Conservation (phyloP, 129 eudicot species). For the Chrysanthemum lavandulifolium region DNA sequence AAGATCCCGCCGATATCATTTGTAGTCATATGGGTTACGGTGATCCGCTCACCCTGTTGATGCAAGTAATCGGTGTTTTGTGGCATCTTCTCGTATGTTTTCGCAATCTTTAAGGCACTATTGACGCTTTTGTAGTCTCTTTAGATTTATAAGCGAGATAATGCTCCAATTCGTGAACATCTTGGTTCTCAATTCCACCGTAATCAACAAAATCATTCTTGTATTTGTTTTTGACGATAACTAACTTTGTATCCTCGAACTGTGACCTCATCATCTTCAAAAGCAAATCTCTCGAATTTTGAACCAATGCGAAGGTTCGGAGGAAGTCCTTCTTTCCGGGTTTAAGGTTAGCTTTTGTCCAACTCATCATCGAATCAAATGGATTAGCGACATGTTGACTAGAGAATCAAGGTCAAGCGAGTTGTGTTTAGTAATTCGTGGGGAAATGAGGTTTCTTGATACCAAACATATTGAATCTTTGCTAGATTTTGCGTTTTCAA, state of each 20-base stretch:
- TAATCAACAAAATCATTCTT: slow-evolving; percentile 76
- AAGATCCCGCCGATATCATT: slow-evolving; percentile 81
- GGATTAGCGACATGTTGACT: too few relatives aligned
- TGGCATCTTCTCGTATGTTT: slow-evolving; percentile 79
- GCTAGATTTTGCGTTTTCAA: too few relatives aligned
- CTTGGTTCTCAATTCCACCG: slow-evolving; percentile 82
- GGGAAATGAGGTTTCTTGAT: too few relatives aligned
- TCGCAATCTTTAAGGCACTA: slow-evolving; percentile 78
- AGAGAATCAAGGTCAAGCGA: too few relatives aligned
- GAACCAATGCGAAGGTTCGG: slow-evolving; percentile 48
- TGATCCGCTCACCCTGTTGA: slow-evolving; percentile 91
- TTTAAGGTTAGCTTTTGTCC: slow-evolving; percentile 38
- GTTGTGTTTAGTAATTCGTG: too few relatives aligned
- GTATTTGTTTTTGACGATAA: slow-evolving; percentile 70
- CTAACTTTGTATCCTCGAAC: slow-evolving; percentile 36
- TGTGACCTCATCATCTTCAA: slow-evolving; percentile 48
- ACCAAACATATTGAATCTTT: too few relatives aligned
- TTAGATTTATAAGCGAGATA: slow-evolving; percentile 87
- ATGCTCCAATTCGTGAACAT: slow-evolving; percentile 72
- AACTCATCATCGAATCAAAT: too few relatives aligned
- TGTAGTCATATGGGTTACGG: slow-evolving; percentile 71
- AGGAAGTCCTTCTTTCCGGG: slow-evolving; percentile 40
- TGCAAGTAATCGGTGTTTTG: slow-evolving; percentile 78
- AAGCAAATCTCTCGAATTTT: slow-evolving; percentile 38
- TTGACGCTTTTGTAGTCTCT: slow-evolving; percentile 77